These are phyloP conservation scores for Moricandia arvensis DNA, from an alignment of 345 rosid species.

Conservation along the genomic window DNA sequence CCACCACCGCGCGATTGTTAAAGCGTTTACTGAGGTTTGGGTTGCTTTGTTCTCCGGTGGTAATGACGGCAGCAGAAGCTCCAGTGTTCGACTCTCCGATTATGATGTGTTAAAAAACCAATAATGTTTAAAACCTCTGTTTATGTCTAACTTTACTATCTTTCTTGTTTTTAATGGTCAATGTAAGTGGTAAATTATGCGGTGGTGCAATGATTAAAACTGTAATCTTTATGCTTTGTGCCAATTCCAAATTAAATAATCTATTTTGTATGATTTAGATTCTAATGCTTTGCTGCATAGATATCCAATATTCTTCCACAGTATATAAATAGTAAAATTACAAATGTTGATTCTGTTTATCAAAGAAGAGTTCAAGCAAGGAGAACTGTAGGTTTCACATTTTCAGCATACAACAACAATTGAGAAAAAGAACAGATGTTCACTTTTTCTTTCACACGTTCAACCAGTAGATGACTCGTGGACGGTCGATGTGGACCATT, in stretches of 20 bases:
- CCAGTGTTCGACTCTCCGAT: conserved; percentile 32
- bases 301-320: not conserved
- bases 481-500: conserved; percentile 15
- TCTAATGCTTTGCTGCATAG: not conserved
- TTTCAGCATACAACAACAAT: conserved; percentile 17
- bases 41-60: conserved; percentile 41
- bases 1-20: conserved; percentile 53
- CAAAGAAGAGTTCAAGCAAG: not conserved
- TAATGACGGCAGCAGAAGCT: conserved; percentile 2
- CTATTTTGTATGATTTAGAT: conserved; percentile 5
- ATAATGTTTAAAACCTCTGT: not conserved
- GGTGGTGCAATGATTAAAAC: conserved; percentile 19
- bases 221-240: conserved; percentile 12
- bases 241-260: not conserved
- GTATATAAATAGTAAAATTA: not conserved
- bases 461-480: conserved; percentile 12
- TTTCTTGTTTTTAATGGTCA: not conserved
- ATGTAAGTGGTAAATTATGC: conserved; percentile 28
- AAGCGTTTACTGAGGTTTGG: conserved; percentile 65
- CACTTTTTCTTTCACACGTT: conserved; percentile 16
- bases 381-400: conserved; percentile 32
- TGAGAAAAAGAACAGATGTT: conserved; percentile 10
- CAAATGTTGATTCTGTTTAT: not conserved
- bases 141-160: not conserved
- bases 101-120: conserved; percentile 5